These are phyloP conservation scores for Striga asiatica DNA, from an alignment of 257 asterid genomes.

Conservation along the genomic window DNA sequence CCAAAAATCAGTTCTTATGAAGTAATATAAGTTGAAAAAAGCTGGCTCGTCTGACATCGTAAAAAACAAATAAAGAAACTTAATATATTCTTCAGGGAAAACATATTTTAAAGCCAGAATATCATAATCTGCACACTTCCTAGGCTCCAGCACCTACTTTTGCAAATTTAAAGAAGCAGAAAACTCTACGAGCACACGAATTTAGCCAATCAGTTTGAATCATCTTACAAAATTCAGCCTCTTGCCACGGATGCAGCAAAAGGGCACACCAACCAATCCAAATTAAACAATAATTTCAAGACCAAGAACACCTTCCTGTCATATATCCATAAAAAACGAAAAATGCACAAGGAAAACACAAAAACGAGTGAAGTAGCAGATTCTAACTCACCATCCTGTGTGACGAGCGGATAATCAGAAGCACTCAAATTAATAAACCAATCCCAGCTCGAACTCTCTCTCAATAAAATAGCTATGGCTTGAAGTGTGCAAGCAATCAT, in stretches of 20 bases:
- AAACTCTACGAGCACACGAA: too few species aligned
- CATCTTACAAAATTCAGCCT: not conserved
- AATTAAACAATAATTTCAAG: not conserved
- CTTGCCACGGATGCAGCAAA: not conserved
- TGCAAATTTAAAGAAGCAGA: too few species aligned
- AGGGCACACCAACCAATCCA: not conserved
- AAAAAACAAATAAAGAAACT: too few species aligned
- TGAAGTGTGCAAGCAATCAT: conserved; percentile 96
- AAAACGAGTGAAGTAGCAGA: conserved; percentile 11
- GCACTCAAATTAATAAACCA: conserved; percentile 99
- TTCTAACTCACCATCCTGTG: conserved; percentile 87
- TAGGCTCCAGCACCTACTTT: too few species aligned
- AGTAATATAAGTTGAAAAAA: too few species aligned
- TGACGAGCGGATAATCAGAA: conserved; percentile 92
- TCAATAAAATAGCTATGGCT: conserved; percentile 77
- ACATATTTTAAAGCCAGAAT: too few species aligned
- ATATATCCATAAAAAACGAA: too few species aligned
- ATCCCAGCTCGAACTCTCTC: conserved; percentile 77
- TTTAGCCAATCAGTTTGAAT: not conserved
- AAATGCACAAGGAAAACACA: not conserved
- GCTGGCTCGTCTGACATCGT: too few species aligned
- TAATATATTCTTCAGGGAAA: too few species aligned
- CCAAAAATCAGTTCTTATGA: too few species aligned
- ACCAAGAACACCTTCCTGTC: not conserved
- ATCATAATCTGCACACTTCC: too few species aligned